Evolutionary conservation across 1,284 basidiomycete species (phyloP), one percentile per base, ranked within the genome.

Genomic region (Malassezia slooffiae): DNA sequence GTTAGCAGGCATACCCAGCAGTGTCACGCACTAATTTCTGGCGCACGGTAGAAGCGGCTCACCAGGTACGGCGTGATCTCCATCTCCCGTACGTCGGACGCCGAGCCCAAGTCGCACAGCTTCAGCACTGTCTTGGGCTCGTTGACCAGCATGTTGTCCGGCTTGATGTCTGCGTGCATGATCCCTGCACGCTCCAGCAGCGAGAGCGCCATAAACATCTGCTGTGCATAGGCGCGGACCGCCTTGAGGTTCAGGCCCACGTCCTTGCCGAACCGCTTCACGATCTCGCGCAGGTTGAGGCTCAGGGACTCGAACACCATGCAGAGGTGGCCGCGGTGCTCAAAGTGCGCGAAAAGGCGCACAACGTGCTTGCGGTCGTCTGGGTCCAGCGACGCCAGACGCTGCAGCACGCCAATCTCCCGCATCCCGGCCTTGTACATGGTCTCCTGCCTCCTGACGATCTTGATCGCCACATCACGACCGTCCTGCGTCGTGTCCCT

Each of bases 21-120:
- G 15, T 24, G 34, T 21, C 10, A 51, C 81, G 70, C 64, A 95
- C 89, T 97, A 68, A 99, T 96, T 73, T 97, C 93, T 1, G 93
- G 93, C 1, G 93, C 91, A 35, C 93, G 84, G 69, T 99, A 99
- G 73, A 97, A 99, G 33, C 93, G 77, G 55, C 86, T 90, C 44
- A 97, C 93, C 43, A 99, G 81, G 70, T 97, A 97, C 3, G 93
- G 93, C 1, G 93, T 96, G 56, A 97, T 90, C 34, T 96, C 93
- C 70, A 87, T 88, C 71, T 96, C 90, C 16, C 81, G 81, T 1
- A 83, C 82, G 67, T 93, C 88, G 7, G 85, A 85, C 0, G 93
- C 93, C 1, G 89, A 95, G 29, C 93, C 93, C 29, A 99, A 74
- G 73, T 99, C 93, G 65, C 90, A 96, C 2, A 99, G 74, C 72